phyloP scores from a whole-genome alignment of 805 yeast genomes.

The Saccharomycopsis malanga region DNA sequence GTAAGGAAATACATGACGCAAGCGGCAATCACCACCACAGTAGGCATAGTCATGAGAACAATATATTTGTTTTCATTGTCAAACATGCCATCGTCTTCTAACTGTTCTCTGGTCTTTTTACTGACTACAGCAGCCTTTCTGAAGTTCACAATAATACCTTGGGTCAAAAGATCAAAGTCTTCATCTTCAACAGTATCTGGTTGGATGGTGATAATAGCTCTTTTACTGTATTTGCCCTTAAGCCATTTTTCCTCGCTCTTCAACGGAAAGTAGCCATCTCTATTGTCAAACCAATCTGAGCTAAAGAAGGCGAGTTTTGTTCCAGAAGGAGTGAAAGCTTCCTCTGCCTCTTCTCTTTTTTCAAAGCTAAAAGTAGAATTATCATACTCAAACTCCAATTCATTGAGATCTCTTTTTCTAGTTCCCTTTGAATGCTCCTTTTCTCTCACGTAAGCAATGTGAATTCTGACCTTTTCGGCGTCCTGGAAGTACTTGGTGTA shows the following conservation, averaged over 20 bases:
- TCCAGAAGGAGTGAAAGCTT: slow-evolving; percentile 24
- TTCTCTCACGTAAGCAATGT: slow-evolving; percentile 59
- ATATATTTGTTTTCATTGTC: slow-evolving; percentile 51
- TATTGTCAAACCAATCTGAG: slow-evolving; percentile 62
- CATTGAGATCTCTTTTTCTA: slow-evolving; percentile 31
- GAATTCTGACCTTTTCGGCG: slow-evolving; percentile 57
- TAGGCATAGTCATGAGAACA: slow-evolving; percentile 56
- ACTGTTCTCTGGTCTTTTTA: slow-evolving; percentile 37
- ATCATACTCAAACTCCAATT: no score
- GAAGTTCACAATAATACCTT: slow-evolving; percentile 45
- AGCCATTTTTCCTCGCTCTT: slow-evolving; percentile 61
- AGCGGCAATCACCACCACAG: slow-evolving; percentile 52
- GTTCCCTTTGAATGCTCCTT: slow-evolving; percentile 48
- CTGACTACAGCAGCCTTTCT: slow-evolving; percentile 36
- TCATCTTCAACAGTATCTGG: slow-evolving; percentile 61
- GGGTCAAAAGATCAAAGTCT: slow-evolving; percentile 49
- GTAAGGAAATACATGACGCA: slow-evolving; percentile 61
- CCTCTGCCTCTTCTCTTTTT: not conserved
- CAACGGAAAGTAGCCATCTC: slow-evolving; percentile 58
- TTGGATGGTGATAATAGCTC: slow-evolving; percentile 63
- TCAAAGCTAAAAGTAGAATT: no score
- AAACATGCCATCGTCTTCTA: slow-evolving; percentile 38
- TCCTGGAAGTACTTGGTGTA: slow-evolving; percentile 57
- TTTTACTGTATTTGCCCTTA: slow-evolving; percentile 42
- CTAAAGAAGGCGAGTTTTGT: slow-evolving; percentile 47